phyloP scores from a whole-genome alignment of 1,139 yeast genomes.

The Protomyces lactucae-debilis region DNA sequence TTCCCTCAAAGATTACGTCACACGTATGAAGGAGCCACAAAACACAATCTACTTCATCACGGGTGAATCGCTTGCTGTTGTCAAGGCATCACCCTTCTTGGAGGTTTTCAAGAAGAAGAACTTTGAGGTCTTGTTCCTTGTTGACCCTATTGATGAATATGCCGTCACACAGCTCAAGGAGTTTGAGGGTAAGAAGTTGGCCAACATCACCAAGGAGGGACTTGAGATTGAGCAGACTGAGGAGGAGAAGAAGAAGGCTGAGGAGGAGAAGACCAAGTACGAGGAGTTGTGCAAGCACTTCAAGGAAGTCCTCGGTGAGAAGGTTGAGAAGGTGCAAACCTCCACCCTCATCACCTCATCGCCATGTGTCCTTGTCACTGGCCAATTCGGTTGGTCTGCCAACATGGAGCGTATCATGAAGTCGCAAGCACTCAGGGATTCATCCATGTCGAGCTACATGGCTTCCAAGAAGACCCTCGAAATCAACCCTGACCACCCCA shows the following conservation, averaged over 20 bases:
- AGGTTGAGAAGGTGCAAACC: slow-evolving; percentile 98
- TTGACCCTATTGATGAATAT: slow-evolving; percentile 99
- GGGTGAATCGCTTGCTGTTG: slow-evolving; percentile 97
- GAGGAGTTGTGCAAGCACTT: slow-evolving; percentile 93
- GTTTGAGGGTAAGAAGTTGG: slow-evolving; percentile 98
- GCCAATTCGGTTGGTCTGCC: slow-evolving; percentile 99
- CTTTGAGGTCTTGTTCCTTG: slow-evolving; percentile 95
- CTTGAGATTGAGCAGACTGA: slow-evolving; percentile 98
- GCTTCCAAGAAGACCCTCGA: slow-evolving; percentile 98
- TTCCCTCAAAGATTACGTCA: slow-evolving; percentile 92
- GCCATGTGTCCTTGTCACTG: slow-evolving; percentile 99
- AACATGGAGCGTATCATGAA: slow-evolving; percentile 99
- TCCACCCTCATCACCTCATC: slow-evolving; percentile 97
- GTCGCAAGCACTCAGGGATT: slow-evolving; percentile 99
- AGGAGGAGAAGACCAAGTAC: slow-evolving; percentile 83
- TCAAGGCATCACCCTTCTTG: slow-evolving; percentile 98
- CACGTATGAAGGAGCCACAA: slow-evolving; percentile 99
- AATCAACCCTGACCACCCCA: slow-evolving; percentile 94
- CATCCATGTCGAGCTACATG: slow-evolving; percentile 99
- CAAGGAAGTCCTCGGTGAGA: slow-evolving; percentile 96
- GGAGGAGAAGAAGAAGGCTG: slow-evolving; percentile 93
- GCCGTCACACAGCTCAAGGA: slow-evolving; percentile 99
- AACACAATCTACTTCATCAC: slow-evolving; percentile 99
- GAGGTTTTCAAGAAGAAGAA: slow-evolving; percentile 98
- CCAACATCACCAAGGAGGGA: slow-evolving; percentile 91